Percentiles rank a stretch among this genome's conserved stretches.
Conservation (phyloP, 495 filamentous ascomycete species). For the Staphylotrichum longicolle region DNA sequence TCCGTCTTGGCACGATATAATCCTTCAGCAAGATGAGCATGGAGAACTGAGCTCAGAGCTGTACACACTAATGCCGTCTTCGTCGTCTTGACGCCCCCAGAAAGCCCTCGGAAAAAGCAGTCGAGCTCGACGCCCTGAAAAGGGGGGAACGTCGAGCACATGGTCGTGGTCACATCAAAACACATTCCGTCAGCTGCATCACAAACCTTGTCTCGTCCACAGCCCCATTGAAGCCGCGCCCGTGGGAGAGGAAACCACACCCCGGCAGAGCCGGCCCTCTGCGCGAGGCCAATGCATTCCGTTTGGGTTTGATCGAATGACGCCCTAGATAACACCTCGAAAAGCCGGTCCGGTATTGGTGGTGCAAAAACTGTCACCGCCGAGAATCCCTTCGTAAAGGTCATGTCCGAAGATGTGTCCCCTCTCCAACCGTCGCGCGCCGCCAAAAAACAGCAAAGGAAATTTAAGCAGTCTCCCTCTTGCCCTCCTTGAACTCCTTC, state of each 20-base stretch:
- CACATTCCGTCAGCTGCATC: neutral
- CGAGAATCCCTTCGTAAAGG: constrained; percentile 31
- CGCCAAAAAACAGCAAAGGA: constrained; percentile 23
- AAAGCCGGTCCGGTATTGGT: constrained; percentile 30
- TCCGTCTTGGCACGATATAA: constrained; percentile 91
- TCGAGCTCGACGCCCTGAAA: neutral
- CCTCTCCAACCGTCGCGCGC: constrained; percentile 19
- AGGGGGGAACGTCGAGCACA: constrained; percentile 4
- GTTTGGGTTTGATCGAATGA: constrained; percentile 29
- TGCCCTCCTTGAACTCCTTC: constrained; percentile 98
- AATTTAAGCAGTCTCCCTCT: constrained; percentile 83
- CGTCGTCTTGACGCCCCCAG: constrained; percentile 12
- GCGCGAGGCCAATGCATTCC: constrained; percentile 33
- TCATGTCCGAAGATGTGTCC: constrained; percentile 32
- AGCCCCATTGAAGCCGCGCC: neutral
- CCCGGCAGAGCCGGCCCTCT: constrained; percentile 27
- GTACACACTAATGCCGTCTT: constrained; percentile 99
- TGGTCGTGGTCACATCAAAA: too few species aligned
- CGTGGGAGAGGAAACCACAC: constrained; percentile 18
- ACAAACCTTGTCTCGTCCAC: constrained; percentile 12
- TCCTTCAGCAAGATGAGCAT: constrained; percentile 94
- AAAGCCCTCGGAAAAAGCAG: neutral
- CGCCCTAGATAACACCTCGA: constrained; percentile 39
- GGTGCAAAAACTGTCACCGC: constrained; percentile 26
- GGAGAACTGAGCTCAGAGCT: constrained; percentile 64